phyloP scores from a whole-genome alignment of 768 basidiomycete genomes.

The Phallus indusiatus region DNA sequence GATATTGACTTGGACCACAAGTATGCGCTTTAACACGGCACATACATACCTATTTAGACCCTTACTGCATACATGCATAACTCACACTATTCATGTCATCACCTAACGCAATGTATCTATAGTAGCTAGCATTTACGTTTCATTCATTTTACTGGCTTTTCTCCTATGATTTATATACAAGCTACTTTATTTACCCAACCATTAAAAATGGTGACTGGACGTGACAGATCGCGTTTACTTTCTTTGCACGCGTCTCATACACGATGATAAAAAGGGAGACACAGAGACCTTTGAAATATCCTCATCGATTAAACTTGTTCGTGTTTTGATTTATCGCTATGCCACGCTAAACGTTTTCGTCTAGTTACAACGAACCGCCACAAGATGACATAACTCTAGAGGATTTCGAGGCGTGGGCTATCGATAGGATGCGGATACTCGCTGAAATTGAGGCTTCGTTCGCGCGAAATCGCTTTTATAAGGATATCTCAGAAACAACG shows the following conservation, averaged over 20 bases:
- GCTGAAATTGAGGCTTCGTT: slow-evolving; percentile 87
- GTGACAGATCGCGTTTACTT: background rate
- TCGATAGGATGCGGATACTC: slow-evolving; percentile 78
- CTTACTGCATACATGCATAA: background rate
- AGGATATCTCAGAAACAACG: slow-evolving; percentile 63
- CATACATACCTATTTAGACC: background rate
- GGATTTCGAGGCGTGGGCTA: slow-evolving; percentile 87
- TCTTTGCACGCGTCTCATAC: background rate
- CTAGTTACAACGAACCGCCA: slow-evolving; percentile 82
- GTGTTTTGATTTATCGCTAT: slow-evolving; percentile 14
- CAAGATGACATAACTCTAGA: slow-evolving; percentile 85
- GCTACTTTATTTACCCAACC: no score
- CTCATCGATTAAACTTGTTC: slow-evolving; percentile 73
- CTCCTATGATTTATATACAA: no score
- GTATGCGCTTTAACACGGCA: background rate
- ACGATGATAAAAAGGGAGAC: slow-evolving; percentile 10
- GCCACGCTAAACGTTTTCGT: slow-evolving; percentile 6
- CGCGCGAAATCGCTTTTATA: slow-evolving; percentile 72
- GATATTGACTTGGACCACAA: background rate
- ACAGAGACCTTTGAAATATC: slow-evolving; percentile 36
- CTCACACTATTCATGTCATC: background rate
- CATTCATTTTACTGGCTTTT: background rate
- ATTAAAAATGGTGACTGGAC: background rate
- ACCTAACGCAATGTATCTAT: slow-evolving; percentile 4
- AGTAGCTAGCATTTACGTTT: slow-evolving; percentile 4